Evolutionary conservation across 805 yeast species (phyloP), one percentile per base, ranked within the genome.

Genomic region (Tetrapisispora pingtungensis): DNA sequence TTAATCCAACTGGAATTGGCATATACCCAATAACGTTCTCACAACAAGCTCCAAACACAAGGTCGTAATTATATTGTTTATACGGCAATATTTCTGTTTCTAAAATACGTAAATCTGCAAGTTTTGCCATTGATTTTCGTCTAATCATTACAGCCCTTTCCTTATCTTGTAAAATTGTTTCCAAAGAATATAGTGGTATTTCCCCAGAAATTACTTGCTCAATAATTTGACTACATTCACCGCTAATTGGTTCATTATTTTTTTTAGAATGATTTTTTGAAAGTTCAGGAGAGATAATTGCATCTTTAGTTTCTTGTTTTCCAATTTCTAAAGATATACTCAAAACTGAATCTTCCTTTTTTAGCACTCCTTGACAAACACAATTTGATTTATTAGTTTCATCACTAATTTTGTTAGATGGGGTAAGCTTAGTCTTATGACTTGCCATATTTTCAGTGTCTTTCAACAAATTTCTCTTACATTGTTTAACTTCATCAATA

Each of bases 41-140:
- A 71, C 99, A 93, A 69, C 99, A 93, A 6, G 98, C 97, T 47
- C 98, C 98, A 58, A 88, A 81, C 5, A 93, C 98, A 51, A 97
- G 80, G 61, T 88, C 94, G 63, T 88, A 93, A 62, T 93, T 96
- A 61, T 90, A 93, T 57, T 77, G 68, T 50, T 72, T 68, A 65
- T 78, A 88, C 14, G 99, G 99, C 49, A 93, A 71, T 49, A 77
- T 75, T 27, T 75, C 69, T 1, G 82, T 67, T 51, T 79, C 82
- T 44, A 93, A 71, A 14, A 85, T 79, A 43, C 95, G 87, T 15
- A 94, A 87, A 54, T 79, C 74, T 6, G 95, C 86, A 42, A 86
- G 65, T 42, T 77, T 75, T n/a, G 97, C 85, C 55, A 93, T 82
- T 14, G 95, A 88, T 44, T 78, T 79, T 67, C 99, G 83, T 67